A percentile compares a stretch with the other conserved stretches of the same genome.
Evolutionary conservation across 352 stramenopile species (phyloP).

Genomic region (Pythium aquatile): DNA sequence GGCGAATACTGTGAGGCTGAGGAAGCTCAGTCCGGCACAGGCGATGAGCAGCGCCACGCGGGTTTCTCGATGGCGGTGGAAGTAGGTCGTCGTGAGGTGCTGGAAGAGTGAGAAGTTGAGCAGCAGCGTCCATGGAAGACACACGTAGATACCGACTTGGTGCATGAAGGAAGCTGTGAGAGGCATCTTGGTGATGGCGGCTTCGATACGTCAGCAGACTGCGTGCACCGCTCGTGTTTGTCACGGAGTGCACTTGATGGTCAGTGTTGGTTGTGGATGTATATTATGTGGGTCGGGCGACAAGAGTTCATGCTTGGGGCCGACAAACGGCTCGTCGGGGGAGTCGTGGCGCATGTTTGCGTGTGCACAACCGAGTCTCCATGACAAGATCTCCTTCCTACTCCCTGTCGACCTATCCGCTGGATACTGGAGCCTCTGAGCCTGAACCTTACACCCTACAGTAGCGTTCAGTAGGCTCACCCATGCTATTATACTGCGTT

Average conservation of each 20-base stretch:
- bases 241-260: not conserved
- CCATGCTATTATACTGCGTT: not conserved
- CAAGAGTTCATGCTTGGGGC: no score
- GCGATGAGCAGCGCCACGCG: slow-evolving; percentile 16
- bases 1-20: slow-evolving; percentile 8
- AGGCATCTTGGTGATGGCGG: not conserved
- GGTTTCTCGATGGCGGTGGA: slow-evolving; percentile 11
- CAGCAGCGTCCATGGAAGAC: slow-evolving; percentile 24
- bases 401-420: not conserved
- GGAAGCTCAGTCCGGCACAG: slow-evolving; percentile 23
- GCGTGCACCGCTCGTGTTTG: not conserved
- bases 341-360: not conserved
- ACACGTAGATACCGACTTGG: slow-evolving; percentile 1
- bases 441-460: not conserved
- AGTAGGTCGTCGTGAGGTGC: slow-evolving; percentile 24
- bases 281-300: not conserved
- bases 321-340: no score
- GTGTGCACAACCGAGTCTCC: not conserved
- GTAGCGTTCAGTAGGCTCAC: not conserved
- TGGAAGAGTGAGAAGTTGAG: slow-evolving; percentile 28
- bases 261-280: not conserved
- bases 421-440: not conserved
- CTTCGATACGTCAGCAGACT: no score
- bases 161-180: not conserved
- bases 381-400: not conserved